These are phyloP conservation scores for Fusarium tricinctum DNA, from an alignment of 2,329 filamentous ascomycete species.

Conservation along the genomic window DNA sequence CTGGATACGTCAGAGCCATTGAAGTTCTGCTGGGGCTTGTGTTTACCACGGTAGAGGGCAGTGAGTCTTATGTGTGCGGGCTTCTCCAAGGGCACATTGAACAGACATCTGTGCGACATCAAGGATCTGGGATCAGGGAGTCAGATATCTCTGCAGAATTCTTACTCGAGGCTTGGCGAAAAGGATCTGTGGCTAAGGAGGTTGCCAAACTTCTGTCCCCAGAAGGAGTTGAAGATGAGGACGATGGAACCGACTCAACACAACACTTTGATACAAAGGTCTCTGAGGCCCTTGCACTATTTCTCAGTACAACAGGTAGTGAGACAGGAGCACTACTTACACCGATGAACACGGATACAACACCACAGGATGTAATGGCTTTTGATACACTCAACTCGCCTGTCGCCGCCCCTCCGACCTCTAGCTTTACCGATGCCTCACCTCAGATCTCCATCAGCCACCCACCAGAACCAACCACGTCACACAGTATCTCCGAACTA, in stretches of 20 bases:
- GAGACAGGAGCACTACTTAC: not conserved
- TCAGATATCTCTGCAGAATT: slow-evolving; percentile 1
- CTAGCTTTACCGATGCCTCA: rapidly evolving
- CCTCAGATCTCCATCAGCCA: rapidly evolving
- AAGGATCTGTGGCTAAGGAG: not conserved
- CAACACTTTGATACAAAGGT: slow-evolving; percentile 10
- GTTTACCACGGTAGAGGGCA: not conserved
- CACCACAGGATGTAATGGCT: not conserved
- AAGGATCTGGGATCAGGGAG: rapidly evolving
- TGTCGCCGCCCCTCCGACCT: rapidly evolving
- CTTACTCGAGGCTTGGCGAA: slow-evolving; percentile 19
- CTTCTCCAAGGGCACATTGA: not conserved
- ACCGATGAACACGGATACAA: not conserved
- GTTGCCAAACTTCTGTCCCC: not conserved
- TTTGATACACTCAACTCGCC: no score
- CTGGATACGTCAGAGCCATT: slow-evolving; percentile 20
- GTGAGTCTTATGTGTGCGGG: not conserved
- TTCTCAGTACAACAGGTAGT: not conserved
- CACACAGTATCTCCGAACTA: not conserved
- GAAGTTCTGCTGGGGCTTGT: slow-evolving; percentile 4
- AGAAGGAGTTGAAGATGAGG: not conserved
- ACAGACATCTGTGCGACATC: rapidly evolving
- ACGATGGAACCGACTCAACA: slow-evolving; percentile 9
- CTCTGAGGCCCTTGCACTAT: not conserved
- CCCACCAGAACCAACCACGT: rapidly evolving